A percentile compares a stretch with the other conserved stretches of the same genome.
Evolutionary conservation across 441 rosid genomes (phyloP).

Genomic region (Kokia cookei): DNA sequence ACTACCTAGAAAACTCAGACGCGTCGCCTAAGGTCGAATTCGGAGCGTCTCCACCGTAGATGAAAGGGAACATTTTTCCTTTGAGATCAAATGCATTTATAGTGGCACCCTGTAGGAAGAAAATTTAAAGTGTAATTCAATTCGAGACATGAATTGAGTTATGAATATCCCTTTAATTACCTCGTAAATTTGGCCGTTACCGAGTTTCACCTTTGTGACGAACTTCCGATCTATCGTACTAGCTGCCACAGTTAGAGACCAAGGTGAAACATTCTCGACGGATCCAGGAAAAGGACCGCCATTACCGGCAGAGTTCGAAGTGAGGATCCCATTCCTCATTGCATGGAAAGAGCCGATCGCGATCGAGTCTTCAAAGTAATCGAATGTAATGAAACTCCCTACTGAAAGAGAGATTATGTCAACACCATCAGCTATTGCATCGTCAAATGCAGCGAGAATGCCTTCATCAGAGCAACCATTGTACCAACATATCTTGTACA

Average conservation of each 20-base stretch:
- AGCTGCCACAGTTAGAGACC: slow-evolving; percentile 26
- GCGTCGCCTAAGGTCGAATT: slow-evolving; percentile 6
- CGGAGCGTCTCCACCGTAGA: slow-evolving; percentile 37
- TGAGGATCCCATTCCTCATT: slow-evolving; percentile 26
- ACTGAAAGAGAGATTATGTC: slow-evolving; percentile 25
- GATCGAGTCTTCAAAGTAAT: background rate
- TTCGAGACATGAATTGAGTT: background rate
- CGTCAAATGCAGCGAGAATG: slow-evolving; percentile 29
- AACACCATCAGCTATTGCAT: slow-evolving; percentile 37
- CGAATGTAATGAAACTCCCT: background rate
- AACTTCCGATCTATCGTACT: slow-evolving; percentile 20
- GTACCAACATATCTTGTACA: slow-evolving; percentile 19
- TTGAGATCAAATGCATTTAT: slow-evolving; percentile 29
- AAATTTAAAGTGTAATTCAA: background rate
- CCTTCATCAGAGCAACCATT: background rate
- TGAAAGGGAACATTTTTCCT: slow-evolving; percentile 28
- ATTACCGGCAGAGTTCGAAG: slow-evolving; percentile 28
- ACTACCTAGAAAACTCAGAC: slow-evolving; percentile 25
- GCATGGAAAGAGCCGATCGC: slow-evolving; percentile 34
- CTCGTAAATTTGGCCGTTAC: slow-evolving; percentile 11
- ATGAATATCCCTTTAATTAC: slow-evolving; percentile 14
- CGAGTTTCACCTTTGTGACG: slow-evolving; percentile 10
- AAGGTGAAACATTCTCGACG: slow-evolving; percentile 14
- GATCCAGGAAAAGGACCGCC: slow-evolving; percentile 4
- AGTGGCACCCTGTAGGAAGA: slow-evolving; percentile 33